phyloP scores from a whole-genome alignment of 768 basidiomycete species.

The Trametes maxima region DNA sequence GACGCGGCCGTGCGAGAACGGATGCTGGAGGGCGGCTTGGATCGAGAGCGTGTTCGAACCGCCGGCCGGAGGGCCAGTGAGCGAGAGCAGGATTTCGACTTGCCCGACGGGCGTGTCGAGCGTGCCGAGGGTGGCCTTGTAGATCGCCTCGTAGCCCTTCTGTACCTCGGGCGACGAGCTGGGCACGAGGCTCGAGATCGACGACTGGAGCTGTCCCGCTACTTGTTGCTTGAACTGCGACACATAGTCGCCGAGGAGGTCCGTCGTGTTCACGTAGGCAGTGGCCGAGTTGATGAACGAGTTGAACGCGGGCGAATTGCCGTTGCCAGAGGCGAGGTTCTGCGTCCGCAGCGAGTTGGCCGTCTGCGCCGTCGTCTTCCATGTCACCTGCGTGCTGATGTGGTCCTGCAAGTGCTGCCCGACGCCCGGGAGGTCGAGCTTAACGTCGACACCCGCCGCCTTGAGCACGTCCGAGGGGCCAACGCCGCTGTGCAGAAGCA shows the following conservation, averaged over 20 bases:
- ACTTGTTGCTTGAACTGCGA: constrained; percentile 38
- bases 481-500: constrained; percentile 60
- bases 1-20: constrained; percentile 64
- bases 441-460: constrained; percentile 46
- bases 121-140: constrained; percentile 44
- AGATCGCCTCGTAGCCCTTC: constrained; percentile 59
- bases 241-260: constrained; percentile 44
- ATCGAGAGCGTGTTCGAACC: constrained; percentile 49
- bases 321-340: constrained; percentile 27
- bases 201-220: constrained; percentile 34
- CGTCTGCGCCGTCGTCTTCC: constrained; percentile 41
- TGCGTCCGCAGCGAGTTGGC: constrained; percentile 38
- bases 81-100: constrained; percentile 56
- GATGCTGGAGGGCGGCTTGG: constrained; percentile 69
- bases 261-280: constrained; percentile 57
- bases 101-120: constrained; percentile 48
- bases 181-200: constrained; percentile 44
- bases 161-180: constrained; percentile 47
- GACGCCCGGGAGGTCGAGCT: constrained; percentile 56
- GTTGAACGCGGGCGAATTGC: constrained; percentile 38
- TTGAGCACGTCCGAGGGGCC: constrained; percentile 56
- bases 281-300: constrained; percentile 68
- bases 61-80: constrained; percentile 42
- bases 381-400: constrained; percentile 42
- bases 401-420: constrained; percentile 64